A percentile compares a stretch with the other conserved stretches of the same genome.
These are phyloP conservation scores for Elaeis oleifera DNA, from an alignment of 202 grass and related monocot species.

Conservation along the genomic window DNA sequence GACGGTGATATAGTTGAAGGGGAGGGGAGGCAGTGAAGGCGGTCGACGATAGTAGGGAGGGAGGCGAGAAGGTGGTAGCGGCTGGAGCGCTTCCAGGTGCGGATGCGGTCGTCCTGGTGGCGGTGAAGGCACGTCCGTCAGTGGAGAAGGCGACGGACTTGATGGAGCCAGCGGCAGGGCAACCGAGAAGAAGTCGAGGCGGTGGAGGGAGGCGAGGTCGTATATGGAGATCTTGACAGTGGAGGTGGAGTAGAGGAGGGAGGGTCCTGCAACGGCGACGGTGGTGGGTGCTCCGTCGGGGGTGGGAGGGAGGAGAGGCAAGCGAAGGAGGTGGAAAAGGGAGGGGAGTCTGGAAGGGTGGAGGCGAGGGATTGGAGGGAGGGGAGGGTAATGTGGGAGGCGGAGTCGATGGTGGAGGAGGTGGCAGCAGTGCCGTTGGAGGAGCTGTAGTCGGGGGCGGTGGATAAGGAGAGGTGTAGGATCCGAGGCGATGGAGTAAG, in stretches of 20 bases:
- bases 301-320: not conserved
- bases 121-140: slow-evolving; percentile 33
- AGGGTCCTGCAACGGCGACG: not conserved
- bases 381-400: slow-evolving; percentile 32
- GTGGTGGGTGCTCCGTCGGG: slow-evolving; percentile 10
- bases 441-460: too few relatives aligned
- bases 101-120: slow-evolving; percentile 63
- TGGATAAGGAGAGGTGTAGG: too few relatives aligned
- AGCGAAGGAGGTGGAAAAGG: not conserved
- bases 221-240: slow-evolving; percentile 17
- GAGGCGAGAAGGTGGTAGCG: slow-evolving; percentile 39
- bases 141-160: slow-evolving; percentile 47
- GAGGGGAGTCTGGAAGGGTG: slow-evolving; percentile 20
- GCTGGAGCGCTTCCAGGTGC: slow-evolving; percentile 31
- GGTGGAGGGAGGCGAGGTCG: slow-evolving; percentile 31
- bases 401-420: not conserved
- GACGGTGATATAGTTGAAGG: slow-evolving; percentile 48
- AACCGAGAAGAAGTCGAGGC: slow-evolving; percentile 2
- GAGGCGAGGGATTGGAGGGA: slow-evolving; percentile 26
- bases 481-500: too few relatives aligned
- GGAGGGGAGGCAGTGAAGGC: slow-evolving; percentile 50
- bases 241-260: slow-evolving; percentile 10
- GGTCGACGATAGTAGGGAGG: slow-evolving; percentile 52
- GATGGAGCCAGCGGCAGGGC: slow-evolving; percentile 34
- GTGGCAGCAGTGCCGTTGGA: not conserved